Conservation (phyloP, 441 rosid species). For the Pelargonium citronellum region DNA sequence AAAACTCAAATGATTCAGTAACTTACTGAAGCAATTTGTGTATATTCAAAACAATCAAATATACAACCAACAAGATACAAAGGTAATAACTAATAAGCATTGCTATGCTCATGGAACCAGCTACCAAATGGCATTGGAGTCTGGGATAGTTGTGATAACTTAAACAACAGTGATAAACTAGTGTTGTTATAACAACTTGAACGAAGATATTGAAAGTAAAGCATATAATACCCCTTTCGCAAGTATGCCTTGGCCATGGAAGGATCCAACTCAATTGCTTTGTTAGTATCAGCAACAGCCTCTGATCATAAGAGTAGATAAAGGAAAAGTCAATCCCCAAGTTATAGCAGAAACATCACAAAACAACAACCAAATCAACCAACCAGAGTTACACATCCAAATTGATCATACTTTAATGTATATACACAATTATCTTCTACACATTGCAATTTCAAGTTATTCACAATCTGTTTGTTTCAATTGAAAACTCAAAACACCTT, state of each 20-base stretch:
- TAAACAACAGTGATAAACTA: neutral
- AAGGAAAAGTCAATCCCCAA: neutral
- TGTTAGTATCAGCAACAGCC: constrained; percentile 47
- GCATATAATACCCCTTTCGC: constrained; percentile 41
- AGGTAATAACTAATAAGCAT: too few relatives aligned
- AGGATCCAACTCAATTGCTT: constrained; percentile 48
- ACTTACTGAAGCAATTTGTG: neutral
- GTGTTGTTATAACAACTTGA: too few relatives aligned
- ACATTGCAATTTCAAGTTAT: neutral
- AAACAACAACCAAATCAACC: neutral
- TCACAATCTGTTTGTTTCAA: neutral
- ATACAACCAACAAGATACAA: too few relatives aligned
- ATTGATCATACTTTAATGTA: neutral
- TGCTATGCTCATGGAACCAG: too few relatives aligned
- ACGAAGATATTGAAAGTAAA: too few relatives aligned
- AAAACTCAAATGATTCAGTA: neutral
- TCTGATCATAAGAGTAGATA: constrained; percentile 31
- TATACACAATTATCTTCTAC: neutral
- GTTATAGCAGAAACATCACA: neutral
- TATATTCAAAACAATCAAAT: neutral
- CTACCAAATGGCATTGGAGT: too few relatives aligned
- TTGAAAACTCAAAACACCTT: neutral
- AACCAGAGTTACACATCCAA: neutral
- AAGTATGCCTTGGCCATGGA: constrained; percentile 41
- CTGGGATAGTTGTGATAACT: neutral